These are phyloP conservation scores for Ceratocystis harringtonii DNA, from an alignment of 2,329 filamentous ascomycete genomes.

Conservation along the genomic window DNA sequence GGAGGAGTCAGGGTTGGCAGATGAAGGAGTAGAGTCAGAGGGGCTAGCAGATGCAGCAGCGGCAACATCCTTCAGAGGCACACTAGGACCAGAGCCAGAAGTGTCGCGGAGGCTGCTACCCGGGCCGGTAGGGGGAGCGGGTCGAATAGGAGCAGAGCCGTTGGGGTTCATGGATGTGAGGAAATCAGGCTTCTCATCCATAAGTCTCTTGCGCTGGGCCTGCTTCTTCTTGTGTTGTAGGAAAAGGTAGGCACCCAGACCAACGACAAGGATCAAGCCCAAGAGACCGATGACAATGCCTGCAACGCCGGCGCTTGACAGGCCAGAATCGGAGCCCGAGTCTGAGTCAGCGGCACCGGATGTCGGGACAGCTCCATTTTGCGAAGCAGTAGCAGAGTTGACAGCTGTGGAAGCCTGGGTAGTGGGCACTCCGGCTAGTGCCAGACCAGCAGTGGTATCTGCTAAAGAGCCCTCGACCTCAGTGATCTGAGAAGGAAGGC, in stretches of 20 bases:
- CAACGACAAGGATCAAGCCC: constrained; percentile 49
- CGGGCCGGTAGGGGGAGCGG: constrained; percentile 15
- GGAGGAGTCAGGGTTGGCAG: neutral
- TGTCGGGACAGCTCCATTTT: too few species aligned
- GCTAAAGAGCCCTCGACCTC: constrained; percentile 15
- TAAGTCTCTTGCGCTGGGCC: constrained; percentile 32
- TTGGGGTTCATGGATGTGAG: constrained; percentile 3
- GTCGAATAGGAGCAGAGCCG: constrained; percentile 11
- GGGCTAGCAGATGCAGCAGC: neutral
- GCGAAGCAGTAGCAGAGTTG: constrained; percentile 14
- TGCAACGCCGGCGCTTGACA: constrained; percentile 42
- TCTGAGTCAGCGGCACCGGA: constrained; percentile 7
- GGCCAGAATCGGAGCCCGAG: constrained; percentile 17
- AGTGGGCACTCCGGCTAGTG: constrained; percentile 17
- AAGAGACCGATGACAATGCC: constrained; percentile 76
- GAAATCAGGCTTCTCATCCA: constrained; percentile 15
- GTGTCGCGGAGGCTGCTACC: constrained; percentile 8
- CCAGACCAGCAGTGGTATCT: constrained; percentile 21
- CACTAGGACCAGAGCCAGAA: constrained; percentile 1
- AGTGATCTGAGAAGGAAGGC: constrained; percentile 14
- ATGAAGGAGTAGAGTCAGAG: neutral
- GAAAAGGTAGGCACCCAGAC: constrained; percentile 55
- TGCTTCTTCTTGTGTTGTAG: constrained; percentile 58
- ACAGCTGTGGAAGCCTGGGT: constrained; percentile 15
- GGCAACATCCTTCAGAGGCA: constrained; percentile 13